Evolutionary conservation across 805 yeast species (phyloP).

Genomic region (Nakazawaea ernobii): DNA sequence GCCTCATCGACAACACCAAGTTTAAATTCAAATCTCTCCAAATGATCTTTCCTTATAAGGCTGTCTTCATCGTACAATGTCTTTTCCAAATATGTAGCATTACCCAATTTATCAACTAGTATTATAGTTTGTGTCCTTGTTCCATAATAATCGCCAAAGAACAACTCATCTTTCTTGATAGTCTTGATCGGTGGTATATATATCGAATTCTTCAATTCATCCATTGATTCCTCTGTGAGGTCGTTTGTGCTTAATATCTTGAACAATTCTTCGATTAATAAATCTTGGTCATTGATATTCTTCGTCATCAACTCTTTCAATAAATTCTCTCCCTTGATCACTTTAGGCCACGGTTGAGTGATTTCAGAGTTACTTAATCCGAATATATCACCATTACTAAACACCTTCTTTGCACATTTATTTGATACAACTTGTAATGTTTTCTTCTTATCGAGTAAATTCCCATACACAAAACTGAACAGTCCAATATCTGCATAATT

Average conservation of each 20-base stretch:
- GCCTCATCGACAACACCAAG: neutral
- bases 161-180: conserved; percentile 17
- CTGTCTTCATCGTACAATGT: conserved; percentile 35
- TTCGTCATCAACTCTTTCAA: conserved; percentile 34
- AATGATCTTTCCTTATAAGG: neutral
- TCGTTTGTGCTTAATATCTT: conserved; percentile 44
- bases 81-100: conserved; percentile 55
- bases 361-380: conserved; percentile 62
- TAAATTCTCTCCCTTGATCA: conserved; percentile 56
- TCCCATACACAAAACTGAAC: conserved; percentile 56
- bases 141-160: conserved; percentile 65
- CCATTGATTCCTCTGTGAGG: conserved; percentile 24
- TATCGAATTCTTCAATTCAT: conserved; percentile 49
- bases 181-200: conserved; percentile 64
- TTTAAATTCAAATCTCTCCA: neutral
- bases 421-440: conserved; percentile 43
- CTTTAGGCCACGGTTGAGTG: conserved; percentile 73
- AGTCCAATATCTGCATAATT: conserved; percentile 47
- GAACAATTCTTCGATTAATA: conserved; percentile 47
- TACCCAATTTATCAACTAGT: conserved; percentile 45
- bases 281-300: conserved; percentile 23
- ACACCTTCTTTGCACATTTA: conserved; percentile 26
- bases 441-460: conserved; percentile 22
- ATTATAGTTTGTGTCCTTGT: conserved; percentile 84
- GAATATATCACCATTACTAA: conserved; percentile 29